A percentile compares a stretch with the other conserved stretches of the same genome.
phyloP scores from a whole-genome alignment of 2,329 filamentous ascomycete genomes.

The Colletotrichum tamarilloi region DNA sequence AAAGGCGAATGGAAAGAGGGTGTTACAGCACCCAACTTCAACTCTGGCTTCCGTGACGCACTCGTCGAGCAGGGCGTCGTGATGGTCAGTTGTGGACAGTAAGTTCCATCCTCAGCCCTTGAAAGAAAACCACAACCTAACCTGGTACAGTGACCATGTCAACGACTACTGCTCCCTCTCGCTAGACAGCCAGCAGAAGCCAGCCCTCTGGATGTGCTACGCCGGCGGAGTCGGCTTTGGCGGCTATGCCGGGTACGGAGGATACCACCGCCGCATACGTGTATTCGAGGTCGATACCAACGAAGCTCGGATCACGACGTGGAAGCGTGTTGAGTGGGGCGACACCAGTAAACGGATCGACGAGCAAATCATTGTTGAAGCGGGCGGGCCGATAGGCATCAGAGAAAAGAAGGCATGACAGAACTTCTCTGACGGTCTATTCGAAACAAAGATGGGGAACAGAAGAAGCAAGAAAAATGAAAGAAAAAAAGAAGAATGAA shows the following conservation, averaged over 20 bases:
- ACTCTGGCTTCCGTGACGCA: constrained; percentile 92
- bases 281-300: constrained; percentile 96
- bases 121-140: background rate
- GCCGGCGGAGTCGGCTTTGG: constrained; percentile 92
- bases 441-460: too few species aligned
- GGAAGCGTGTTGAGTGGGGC: constrained; percentile 85
- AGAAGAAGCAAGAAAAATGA: background rate
- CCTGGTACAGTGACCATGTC: constrained; percentile 78
- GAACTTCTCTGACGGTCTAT: background rate
- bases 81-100: constrained; percentile 93
- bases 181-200: constrained; percentile 63
- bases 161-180: constrained; percentile 95
- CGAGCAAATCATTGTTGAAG: constrained; percentile 74
- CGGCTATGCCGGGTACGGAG: constrained; percentile 91
- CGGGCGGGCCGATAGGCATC: constrained; percentile 55
- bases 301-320: constrained; percentile 87
- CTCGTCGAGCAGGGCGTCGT: constrained; percentile 87
- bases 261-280: constrained; percentile 84
- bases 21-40: constrained; percentile 88
- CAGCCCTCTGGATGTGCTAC: constrained; percentile 97
- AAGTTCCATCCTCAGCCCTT: constrained; percentile 50
- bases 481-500: background rate
- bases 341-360: constrained; percentile 65
- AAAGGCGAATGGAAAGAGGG: constrained; percentile 83
- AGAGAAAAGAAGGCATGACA: constrained; percentile 2